A percentile compares a stretch with the other conserved stretches of the same genome.
Evolutionary conservation across 148 eudicot species (phyloP).

Genomic region (Rhododendron molle): DNA sequence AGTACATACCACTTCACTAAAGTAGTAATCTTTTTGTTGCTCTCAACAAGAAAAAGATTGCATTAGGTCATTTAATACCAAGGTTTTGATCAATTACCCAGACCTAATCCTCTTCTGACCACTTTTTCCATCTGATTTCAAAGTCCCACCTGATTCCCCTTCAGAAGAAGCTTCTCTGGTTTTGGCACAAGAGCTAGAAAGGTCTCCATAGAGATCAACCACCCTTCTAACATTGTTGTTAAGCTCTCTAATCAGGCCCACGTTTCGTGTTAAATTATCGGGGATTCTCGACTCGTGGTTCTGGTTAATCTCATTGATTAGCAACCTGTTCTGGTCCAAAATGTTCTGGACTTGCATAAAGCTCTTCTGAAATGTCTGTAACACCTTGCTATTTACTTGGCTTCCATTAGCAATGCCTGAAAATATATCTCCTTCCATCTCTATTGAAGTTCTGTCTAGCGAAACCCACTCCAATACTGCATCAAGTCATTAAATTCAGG

Average conservation of each 20-base stretch:
- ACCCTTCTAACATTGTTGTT: conserved; percentile 75
- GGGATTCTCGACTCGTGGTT: conserved; percentile 77
- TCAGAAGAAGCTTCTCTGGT: conserved; percentile 66
- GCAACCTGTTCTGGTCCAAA: conserved; percentile 66
- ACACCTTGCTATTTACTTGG: conserved; percentile 50
- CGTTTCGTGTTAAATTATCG: conserved; percentile 67
- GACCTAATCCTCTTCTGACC: conserved; percentile 53
- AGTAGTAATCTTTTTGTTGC: not conserved
- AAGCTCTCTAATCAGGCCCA: conserved; percentile 70
- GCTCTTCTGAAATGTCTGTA: conserved; percentile 65
- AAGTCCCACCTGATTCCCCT: conserved; percentile 56
- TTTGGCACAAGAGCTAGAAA: conserved; percentile 53
- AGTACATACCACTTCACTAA: not conserved
- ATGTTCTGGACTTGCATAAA: conserved; percentile 74
- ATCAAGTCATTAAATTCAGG: not conserved
- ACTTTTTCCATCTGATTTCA: conserved; percentile 46
- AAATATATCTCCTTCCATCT: conserved; percentile 66
- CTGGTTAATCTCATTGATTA: conserved; percentile 78
- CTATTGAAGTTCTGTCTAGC: not conserved
- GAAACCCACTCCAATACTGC: not conserved
- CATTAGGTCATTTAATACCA: too few species aligned
- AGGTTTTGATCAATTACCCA: conserved; percentile 17
- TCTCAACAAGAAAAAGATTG: not conserved
- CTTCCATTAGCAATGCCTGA: conserved; percentile 55
- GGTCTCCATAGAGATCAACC: conserved; percentile 71